A percentile compares a stretch with the other conserved stretches of the same genome.
Conservation (phyloP, 129 eudicot genomes). For the Flaveria brownii region DNA sequence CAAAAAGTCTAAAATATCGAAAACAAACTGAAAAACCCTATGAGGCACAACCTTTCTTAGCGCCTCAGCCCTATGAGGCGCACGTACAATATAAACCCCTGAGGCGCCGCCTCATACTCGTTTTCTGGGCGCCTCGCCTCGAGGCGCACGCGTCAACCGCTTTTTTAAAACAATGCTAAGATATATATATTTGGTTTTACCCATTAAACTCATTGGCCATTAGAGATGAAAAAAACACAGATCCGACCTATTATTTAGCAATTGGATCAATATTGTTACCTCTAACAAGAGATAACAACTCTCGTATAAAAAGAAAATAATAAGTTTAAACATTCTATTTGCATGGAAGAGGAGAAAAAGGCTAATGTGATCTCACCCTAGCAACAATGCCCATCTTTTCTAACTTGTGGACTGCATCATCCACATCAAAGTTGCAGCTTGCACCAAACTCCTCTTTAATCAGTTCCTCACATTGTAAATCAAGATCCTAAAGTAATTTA, state of each 20-base stretch:
- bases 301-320: not conserved
- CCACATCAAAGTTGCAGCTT: slow-evolving; percentile 86
- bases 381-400: slow-evolving; percentile 89
- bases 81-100: too few relatives aligned
- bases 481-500: slow-evolving; percentile 67
- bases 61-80: too few relatives aligned
- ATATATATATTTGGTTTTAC: not conserved
- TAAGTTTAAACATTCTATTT: not conserved
- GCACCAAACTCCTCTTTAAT: slow-evolving; percentile 88
- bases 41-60: too few relatives aligned
- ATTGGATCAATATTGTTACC: not conserved
- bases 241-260: not conserved
- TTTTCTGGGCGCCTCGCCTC: too few relatives aligned
- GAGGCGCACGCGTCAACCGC: too few relatives aligned
- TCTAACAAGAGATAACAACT: not conserved
- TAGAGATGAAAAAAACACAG: not conserved
- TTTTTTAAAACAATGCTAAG: too few relatives aligned
- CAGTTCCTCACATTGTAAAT: slow-evolving; percentile 76
- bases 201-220: not conserved
- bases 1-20: too few relatives aligned
- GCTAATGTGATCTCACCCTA: slow-evolving; percentile 61
- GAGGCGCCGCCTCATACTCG: too few relatives aligned
- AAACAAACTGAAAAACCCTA: too few relatives aligned
- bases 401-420: slow-evolving; percentile 87
- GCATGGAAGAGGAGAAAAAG: not conserved